Percentiles rank a stretch among this genome's conserved stretches.
Conservation (phyloP, 2,329 filamentous ascomycete species). For the Paecilomyces variotii region DNA sequence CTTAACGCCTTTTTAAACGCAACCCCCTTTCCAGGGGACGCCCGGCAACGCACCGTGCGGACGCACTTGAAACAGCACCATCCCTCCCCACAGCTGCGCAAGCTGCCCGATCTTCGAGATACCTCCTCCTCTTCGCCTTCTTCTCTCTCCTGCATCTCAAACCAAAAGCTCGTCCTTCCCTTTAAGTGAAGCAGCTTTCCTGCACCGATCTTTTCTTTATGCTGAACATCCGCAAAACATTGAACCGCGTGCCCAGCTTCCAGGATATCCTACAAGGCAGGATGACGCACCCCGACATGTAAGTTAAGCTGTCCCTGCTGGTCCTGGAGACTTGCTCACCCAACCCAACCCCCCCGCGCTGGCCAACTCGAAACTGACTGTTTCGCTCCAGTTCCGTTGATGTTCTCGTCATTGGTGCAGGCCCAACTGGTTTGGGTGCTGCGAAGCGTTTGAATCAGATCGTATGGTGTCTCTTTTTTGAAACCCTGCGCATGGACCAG, state of each 20-base stretch:
- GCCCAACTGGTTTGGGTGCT: constrained; percentile 93
- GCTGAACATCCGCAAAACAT: constrained; percentile 36
- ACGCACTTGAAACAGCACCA: constrained; percentile 27
- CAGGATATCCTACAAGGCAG: constrained; percentile 40
- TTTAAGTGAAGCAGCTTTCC: constrained; percentile 22
- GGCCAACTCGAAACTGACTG: constrained; percentile 4
- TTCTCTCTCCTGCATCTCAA: constrained; percentile 13
- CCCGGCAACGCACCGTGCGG: not conserved
- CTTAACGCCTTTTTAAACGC: constrained; percentile 2
- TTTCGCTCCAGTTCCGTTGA: constrained; percentile 68
- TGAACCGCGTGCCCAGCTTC: constrained; percentile 37
- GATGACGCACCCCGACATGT: constrained; percentile 40
- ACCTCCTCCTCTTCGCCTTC: constrained; percentile 9
- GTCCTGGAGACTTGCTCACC: too few relatives aligned
- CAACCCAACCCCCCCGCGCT: too few relatives aligned
- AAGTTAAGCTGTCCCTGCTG: constrained; percentile 9
- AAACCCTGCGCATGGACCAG: constrained; percentile 1
- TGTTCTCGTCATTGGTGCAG: constrained; percentile 95
- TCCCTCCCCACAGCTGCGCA: constrained; percentile 15
- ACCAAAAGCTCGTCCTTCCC: constrained; percentile 4
- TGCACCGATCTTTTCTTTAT: constrained; percentile 22
- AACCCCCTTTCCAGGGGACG: constrained; percentile 10
- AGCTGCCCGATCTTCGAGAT: not conserved
- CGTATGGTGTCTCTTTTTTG: constrained; percentile 47
- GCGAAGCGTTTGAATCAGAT: constrained; percentile 97